These are phyloP conservation scores for Hirschioporus abietinus DNA, from an alignment of 768 basidiomycete genomes.

Conservation along the genomic window DNA sequence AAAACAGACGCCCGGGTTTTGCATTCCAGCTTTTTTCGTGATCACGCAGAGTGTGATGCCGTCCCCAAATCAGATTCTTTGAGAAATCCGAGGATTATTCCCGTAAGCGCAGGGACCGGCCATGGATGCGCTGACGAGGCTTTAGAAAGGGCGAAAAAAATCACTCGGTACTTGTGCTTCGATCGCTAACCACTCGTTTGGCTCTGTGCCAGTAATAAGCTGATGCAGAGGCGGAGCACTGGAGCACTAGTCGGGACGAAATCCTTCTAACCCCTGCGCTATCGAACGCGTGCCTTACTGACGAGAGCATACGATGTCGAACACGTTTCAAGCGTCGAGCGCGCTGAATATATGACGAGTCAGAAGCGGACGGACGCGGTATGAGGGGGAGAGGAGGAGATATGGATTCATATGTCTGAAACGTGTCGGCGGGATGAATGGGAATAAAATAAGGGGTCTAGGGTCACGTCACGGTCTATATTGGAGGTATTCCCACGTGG, in stretches of 20 bases:
- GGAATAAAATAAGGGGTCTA: neutral
- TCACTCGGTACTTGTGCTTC: neutral
- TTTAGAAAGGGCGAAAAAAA: neutral
- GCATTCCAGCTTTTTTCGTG: neutral
- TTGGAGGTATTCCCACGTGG: neutral
- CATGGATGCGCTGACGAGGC: neutral
- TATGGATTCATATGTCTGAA: constrained; percentile 1
- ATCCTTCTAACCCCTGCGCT: neutral
- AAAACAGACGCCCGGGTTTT: neutral
- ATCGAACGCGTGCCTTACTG: neutral
- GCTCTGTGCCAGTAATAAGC: neutral
- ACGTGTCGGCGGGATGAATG: neutral
- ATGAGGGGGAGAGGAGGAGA: neutral
- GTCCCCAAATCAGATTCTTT: neutral
- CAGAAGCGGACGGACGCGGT: neutral
- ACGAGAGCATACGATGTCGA: neutral
- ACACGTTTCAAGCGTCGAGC: neutral
- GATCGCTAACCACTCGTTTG: neutral
- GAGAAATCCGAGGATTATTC: neutral
- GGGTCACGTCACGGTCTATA: neutral
- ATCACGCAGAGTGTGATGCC: neutral
- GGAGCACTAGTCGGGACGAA: neutral
- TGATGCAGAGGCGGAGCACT: neutral
- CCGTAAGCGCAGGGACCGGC: neutral
- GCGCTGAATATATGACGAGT: neutral